These are phyloP conservation scores for Annona cherimola DNA, from an alignment of 164 flowering plant species.

Conservation along the genomic window DNA sequence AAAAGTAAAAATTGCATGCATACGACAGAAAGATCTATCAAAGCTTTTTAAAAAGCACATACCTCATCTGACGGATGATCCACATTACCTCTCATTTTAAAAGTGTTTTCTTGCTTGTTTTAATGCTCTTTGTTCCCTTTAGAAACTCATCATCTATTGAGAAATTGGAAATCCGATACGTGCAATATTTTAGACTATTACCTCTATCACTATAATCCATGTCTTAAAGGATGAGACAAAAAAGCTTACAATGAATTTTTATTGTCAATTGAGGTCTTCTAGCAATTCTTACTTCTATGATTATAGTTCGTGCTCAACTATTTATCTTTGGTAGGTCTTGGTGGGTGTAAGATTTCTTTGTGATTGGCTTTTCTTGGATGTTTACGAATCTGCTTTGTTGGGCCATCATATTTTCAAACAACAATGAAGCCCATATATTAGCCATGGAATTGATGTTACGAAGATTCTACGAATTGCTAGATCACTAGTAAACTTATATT, in stretches of 20 bases:
- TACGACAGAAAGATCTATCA: no score
- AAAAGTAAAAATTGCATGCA: no score
- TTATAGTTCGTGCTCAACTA: not conserved
- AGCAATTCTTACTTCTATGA: not conserved
- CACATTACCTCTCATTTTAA: no score
- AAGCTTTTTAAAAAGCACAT: no score
- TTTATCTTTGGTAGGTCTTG: conserved; percentile 44
- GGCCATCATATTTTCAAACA: conserved; percentile 97
- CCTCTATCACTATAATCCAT: not conserved
- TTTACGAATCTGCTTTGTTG: conserved; percentile 80
- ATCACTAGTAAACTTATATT: conserved; percentile 63
- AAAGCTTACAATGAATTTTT: not conserved
- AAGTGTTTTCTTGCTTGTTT: not conserved
- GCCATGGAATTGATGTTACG: conserved; percentile 92
- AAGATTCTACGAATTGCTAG: conserved; percentile 96
- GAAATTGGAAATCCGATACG: not conserved
- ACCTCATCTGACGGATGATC: no score
- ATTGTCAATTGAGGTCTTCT: not conserved
- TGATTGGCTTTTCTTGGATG: conserved; percentile 80
- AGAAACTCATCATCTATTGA: not conserved
- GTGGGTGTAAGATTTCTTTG: conserved; percentile 84
- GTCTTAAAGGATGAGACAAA: not conserved
- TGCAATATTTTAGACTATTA: not conserved
- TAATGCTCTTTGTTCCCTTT: not conserved
- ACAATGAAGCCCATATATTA: conserved; percentile 83